Evolutionary conservation across 768 basidiomycete species (phyloP), one percentile per base, ranked within the genome.

Genomic region (Russula vinacea): DNA sequence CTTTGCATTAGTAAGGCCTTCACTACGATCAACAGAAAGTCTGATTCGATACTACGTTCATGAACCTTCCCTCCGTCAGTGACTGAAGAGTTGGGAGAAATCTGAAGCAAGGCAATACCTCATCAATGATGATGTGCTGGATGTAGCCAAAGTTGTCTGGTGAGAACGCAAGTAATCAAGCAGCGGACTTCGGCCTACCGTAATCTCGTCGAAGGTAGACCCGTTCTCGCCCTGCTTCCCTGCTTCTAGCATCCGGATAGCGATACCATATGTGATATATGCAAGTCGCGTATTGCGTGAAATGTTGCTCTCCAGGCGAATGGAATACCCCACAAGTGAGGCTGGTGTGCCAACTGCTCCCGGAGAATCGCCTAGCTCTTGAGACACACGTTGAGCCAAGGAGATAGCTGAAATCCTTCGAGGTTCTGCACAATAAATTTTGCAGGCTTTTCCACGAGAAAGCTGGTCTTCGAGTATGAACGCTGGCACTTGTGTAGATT

Each of bases 331-430:
- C 44, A 98, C 90, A 19, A 96, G 79, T 52, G 93, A 95, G 56
- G 79, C 81, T 11, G 76, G 71, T 0, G 90, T 89, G 16, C 94
- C 95, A 45, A 93, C 86, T 26, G 84, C 79, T 62, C 87, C 90
- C 0, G 86, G 83, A 13, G 84, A 77, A 70, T 99, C 96, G 9
- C 96, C 96, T 4, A 99, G 78, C 74, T 99, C 96, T 53, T 84
- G 83, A 22, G 96, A 94, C 37, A 98, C 96, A 76, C 94, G 87
- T 68, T 96, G 92, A 0, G 96, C 96, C 8, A 98, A 82, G 0
- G 96, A 98, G 56, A 98, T 91, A 1, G 96, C 95, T 59, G 94
- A 95, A 67, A 98, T 98, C 47, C 96, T 85, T 50, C 96, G 84
- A 6, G 96, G 96, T 71, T 98, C 95, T 5, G 96, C 98, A 68